Base-by-base conservation (phyloP, 306 rosid species). In the Casuarina cunninghamiana region DNA sequence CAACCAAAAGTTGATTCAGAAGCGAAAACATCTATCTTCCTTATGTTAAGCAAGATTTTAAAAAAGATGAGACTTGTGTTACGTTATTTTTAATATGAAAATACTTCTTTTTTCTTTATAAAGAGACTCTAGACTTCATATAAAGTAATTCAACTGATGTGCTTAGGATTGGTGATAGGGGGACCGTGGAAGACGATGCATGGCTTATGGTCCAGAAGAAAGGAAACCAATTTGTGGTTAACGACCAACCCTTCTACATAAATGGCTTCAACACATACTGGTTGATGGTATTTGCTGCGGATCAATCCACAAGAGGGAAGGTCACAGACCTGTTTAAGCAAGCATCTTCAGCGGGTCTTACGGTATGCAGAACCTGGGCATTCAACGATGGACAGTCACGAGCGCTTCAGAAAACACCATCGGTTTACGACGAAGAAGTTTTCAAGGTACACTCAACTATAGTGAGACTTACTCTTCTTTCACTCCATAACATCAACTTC, bases 361-460 rank as follows among this genome's bases (percentile, higher is more conserved):
- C 97, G 7, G 93, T 95, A 74, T 93, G 97, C 69, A 85, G 99
- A 84, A 89, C 97, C n/a, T 95, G 99, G 97, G 99, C 97, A 46
- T 95, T 93, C 77, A 95, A 95, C 35, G 99, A 95, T 71, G 97
- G 97, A 81, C 97, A 95, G 43, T 95, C 97, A 97, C 83, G 93
- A 38, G 97, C 99, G 61, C 99, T 95, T 82, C 97, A 93, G 83
- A 93, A 84, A 78, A 85, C 97, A 35, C 99, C 93, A 6, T 84
- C 92, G 43, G 81, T 88, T 75, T 95, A 95, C 71, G 96, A 95
- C 60, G 97, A 95, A 85, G 74, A 77, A 17, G 93, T 95, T 43
- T 95, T 95, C 84, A 84, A 92, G 97, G 98, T 88, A 51, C 11
- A 19, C 39, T 71, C 48, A 12, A 5, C 49, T 37, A 68, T 43